Conservation (phyloP, 2,329 filamentous ascomycete species). For the Lachnellula subtilissima region DNA sequence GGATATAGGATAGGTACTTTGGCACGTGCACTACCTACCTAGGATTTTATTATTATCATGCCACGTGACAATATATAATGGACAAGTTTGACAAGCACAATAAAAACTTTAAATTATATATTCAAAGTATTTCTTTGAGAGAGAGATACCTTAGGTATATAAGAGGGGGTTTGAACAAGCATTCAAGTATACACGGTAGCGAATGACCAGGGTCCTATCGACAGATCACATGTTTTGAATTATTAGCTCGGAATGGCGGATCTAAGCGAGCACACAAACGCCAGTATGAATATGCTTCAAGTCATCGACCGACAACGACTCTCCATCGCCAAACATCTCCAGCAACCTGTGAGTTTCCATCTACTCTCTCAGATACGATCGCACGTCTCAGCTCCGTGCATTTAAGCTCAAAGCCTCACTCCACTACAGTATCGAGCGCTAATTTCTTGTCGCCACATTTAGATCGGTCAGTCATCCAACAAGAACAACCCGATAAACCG, state of each 20-base stretch:
- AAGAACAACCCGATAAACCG: slow-evolving; percentile 31
- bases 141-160: too few species aligned
- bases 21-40: too few species aligned
- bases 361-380: neutral
- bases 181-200: neutral
- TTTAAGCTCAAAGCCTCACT: neutral
- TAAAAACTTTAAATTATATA: too few species aligned
- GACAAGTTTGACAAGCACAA: too few species aligned
- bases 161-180: neutral
- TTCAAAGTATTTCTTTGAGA: too few species aligned
- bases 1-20: too few species aligned
- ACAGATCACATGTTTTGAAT: neutral
- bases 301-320: slow-evolving; percentile 9
- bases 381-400: neutral
- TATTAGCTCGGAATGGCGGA: neutral
- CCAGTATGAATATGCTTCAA: slow-evolving; percentile 1
- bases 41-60: too few species aligned
- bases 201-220: neutral
- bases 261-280: slow-evolving; percentile 11
- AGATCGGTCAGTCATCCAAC: slow-evolving; percentile 25
- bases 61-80: too few species aligned
- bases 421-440: slow-evolving; percentile 7
- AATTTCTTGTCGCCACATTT: slow-evolving; percentile 17
- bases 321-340: slow-evolving; percentile 6
- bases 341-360: slow-evolving; percentile 16